Percentiles rank a stretch among this genome's conserved stretches.
Evolutionary conservation across 2,329 filamentous ascomycete genomes (phyloP).

Genomic region (Stagonosporopsis rhizophila): DNA sequence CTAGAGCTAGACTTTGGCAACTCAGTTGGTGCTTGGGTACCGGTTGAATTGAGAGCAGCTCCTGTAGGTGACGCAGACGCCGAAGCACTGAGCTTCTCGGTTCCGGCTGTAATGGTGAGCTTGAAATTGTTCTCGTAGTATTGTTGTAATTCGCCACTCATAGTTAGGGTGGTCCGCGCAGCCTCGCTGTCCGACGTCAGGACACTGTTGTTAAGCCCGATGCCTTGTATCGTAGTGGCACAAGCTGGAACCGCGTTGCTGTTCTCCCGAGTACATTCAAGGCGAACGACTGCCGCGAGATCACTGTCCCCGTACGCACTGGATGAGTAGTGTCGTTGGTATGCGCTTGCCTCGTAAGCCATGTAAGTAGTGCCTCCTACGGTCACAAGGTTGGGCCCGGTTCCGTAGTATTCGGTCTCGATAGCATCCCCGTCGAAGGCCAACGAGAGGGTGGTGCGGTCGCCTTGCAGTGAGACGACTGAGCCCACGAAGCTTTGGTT

Average conservation of each 20-base stretch:
- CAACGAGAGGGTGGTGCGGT: constrained; percentile 30
- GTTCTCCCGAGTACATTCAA: constrained; percentile 19
- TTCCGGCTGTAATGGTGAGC: constrained; percentile 39
- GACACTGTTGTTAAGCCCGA: constrained; percentile 15
- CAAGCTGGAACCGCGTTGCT: constrained; percentile 25
- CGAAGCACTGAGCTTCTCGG: constrained; percentile 34
- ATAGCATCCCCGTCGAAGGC: constrained; percentile 12
- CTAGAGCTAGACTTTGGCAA: constrained; percentile 2
- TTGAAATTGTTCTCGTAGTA: constrained; percentile 26
- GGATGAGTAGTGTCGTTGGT: neutral
- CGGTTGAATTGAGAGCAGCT: neutral
- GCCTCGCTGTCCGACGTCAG: neutral
- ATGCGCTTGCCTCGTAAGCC: constrained; percentile 20
- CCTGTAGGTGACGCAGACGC: constrained; percentile 27
- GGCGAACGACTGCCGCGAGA: constrained; percentile 16
- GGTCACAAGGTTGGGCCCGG: constrained; percentile 18
- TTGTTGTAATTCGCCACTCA: constrained; percentile 12
- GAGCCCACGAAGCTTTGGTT: constrained; percentile 30
- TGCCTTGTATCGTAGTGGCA: constrained; percentile 15
- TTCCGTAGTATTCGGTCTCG: constrained; percentile 12
- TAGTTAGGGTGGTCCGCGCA: neutral
- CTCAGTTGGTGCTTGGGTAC: constrained; percentile 13
- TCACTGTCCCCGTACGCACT: neutral
- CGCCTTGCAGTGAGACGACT: constrained; percentile 29
- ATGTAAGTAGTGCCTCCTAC: constrained; percentile 30